Conservation (phyloP, 78 protist genomes). For the Guillardia theta region DNA sequence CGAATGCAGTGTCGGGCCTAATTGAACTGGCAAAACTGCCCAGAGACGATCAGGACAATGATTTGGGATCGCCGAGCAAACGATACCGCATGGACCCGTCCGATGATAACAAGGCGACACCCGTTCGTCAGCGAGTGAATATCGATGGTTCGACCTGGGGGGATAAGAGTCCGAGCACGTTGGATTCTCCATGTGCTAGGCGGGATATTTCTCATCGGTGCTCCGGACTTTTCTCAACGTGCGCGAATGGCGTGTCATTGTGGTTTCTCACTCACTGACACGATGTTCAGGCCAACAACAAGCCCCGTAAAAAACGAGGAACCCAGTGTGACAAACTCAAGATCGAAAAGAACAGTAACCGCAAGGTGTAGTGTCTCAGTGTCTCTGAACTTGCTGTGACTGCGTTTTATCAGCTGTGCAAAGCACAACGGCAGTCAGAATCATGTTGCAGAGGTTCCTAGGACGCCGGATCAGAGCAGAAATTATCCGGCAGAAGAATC, state of each 20-base stretch:
- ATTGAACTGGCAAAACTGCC: neutral
- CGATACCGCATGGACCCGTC: neutral
- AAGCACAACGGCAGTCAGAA: neutral
- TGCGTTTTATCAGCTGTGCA: neutral
- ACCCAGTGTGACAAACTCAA: neutral
- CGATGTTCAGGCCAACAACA: neutral
- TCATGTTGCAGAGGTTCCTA: neutral
- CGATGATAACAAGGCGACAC: neutral
- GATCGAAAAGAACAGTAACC: neutral
- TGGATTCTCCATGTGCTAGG: neutral
- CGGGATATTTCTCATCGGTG: neutral
- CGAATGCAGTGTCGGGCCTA: neutral
- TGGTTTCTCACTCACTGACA: neutral
- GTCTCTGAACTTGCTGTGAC: no score
- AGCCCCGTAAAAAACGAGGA: neutral
- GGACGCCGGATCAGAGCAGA: neutral
- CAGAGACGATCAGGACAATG: neutral
- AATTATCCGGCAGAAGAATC: no score
- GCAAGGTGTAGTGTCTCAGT: no score
- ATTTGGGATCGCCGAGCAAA: neutral
- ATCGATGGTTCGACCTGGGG: neutral
- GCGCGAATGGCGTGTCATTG: neutral
- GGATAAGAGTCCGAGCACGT: neutral
- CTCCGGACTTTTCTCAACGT: neutral
- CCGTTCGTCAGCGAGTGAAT: neutral